These are phyloP conservation scores for Epichloe glyceriae DNA, from an alignment of 2,329 filamentous ascomycete genomes.

Conservation along the genomic window DNA sequence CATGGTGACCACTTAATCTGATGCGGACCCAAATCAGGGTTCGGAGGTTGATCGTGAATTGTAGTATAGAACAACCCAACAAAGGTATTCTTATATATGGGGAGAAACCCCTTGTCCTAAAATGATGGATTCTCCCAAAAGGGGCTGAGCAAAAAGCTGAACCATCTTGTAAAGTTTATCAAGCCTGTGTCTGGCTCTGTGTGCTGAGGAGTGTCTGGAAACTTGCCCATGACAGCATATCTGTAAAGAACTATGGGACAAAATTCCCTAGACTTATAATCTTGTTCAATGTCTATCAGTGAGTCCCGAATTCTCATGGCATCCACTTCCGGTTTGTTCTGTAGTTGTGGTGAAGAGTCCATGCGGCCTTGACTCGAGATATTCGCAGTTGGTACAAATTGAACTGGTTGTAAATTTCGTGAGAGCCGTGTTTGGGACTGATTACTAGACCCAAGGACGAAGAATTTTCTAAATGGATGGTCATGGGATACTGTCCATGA, in stretches of 20 bases:
- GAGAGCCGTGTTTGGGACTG: conserved; percentile 11
- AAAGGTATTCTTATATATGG: conserved; percentile 10
- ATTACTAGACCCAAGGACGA: conserved; percentile 36
- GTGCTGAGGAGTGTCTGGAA: conserved; percentile 12
- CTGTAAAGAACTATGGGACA: conserved; percentile 21
- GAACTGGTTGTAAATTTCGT: conserved; percentile 10
- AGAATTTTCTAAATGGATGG: conserved; percentile 40
- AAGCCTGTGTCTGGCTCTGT: conserved; percentile 9
- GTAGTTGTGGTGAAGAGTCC: background rate
- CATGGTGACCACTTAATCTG: conserved; percentile 24
- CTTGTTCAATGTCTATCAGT: background rate
- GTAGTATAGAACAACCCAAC: conserved; percentile 35
- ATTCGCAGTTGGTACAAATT: background rate
- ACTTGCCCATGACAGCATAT: conserved; percentile 29
- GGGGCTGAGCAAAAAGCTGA: conserved; percentile 10
- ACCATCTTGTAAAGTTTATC: conserved; percentile 13
- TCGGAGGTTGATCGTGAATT: background rate
- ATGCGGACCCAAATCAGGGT: background rate
- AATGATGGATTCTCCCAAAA: background rate
- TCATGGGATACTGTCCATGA: conserved; percentile 40
- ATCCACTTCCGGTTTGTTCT: background rate
- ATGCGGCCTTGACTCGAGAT: background rate
- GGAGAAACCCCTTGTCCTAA: background rate
- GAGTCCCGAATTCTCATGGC: background rate
- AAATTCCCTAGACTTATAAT: background rate